phyloP scores from a whole-genome alignment of 352 stramenopile species.

The Thalassiosira hispida region DNA sequence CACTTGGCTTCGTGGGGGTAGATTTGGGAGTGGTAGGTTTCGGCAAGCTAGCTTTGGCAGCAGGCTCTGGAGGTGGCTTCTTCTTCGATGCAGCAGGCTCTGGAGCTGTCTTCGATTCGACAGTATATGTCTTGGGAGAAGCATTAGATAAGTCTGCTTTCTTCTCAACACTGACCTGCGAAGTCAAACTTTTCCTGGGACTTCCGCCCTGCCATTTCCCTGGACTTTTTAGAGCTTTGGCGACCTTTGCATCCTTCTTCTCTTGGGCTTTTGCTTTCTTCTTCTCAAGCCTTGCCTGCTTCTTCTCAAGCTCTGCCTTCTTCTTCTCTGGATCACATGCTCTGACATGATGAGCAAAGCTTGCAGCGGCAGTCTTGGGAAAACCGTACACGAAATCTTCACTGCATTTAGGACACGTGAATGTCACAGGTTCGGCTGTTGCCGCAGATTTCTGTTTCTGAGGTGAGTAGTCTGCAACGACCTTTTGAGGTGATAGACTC shows the following conservation, averaged over 20 bases:
- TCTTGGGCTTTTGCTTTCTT: background rate
- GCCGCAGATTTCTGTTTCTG: constrained; percentile 3
- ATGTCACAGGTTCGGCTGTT: background rate
- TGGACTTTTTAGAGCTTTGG: background rate
- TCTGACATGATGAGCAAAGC: constrained; percentile 1
- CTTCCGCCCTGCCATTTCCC: background rate
- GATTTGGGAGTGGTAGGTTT: background rate
- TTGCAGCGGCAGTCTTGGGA: background rate
- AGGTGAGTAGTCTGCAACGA: background rate
- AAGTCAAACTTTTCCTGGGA: too few relatives aligned
- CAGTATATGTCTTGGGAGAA: too few relatives aligned
- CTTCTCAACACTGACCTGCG: too few relatives aligned
- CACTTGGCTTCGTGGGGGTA: background rate
- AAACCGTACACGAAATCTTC: constrained; percentile 1
- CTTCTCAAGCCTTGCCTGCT: background rate
- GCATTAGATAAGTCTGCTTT: too few relatives aligned
- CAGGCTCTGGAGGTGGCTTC: background rate
- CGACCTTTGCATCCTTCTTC: background rate
- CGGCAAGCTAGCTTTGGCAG: background rate
- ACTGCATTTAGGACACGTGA: background rate
- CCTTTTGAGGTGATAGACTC: background rate
- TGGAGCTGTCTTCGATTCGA: too few relatives aligned
- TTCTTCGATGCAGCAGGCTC: too few relatives aligned
- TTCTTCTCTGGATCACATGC: background rate
- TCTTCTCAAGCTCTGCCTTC: background rate